phyloP scores from a whole-genome alignment of 805 yeast genomes.

The Metschnikowia hibisci region DNA sequence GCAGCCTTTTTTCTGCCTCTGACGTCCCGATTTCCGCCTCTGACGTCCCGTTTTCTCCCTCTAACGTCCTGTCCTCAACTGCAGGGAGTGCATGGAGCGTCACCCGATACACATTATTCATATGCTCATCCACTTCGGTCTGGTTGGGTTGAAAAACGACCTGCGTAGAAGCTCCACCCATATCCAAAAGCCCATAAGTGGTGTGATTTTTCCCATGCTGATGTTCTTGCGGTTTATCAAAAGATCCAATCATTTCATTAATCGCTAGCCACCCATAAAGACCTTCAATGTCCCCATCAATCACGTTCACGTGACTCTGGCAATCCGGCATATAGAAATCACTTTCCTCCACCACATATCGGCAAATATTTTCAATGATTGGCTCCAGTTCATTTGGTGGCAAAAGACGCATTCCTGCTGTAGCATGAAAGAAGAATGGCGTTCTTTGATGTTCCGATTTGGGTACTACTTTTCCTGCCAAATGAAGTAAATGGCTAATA shows the following conservation, averaged over 20 bases:
- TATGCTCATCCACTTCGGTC: slow-evolving; percentile 42
- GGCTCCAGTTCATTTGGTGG: slow-evolving; percentile 48
- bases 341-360: slow-evolving; percentile 43
- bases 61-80: slow-evolving; percentile 15
- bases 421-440: slow-evolving; percentile 65
- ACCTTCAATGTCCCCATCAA: slow-evolving; percentile 66
- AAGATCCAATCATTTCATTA: slow-evolving; percentile 50
- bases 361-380: slow-evolving; percentile 47
- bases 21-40: too few species aligned
- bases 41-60: too few species aligned
- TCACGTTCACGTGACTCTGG: slow-evolving; percentile 51
- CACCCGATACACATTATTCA: slow-evolving; percentile 44
- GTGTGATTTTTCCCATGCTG: slow-evolving; percentile 42
- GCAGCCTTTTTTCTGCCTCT: too few species aligned
- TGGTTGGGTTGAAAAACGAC: slow-evolving; percentile 58
- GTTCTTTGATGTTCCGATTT: slow-evolving; percentile 56
- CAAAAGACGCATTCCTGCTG: slow-evolving; percentile 63
- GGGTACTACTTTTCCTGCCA: slow-evolving; percentile 53
- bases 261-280: slow-evolving; percentile 64
- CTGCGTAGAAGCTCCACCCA: slow-evolving; percentile 68
- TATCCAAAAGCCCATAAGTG: slow-evolving; percentile 55
- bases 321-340: slow-evolving; percentile 61
- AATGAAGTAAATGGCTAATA: slow-evolving; percentile 44
- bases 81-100: slow-evolving; percentile 36
- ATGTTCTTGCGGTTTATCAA: slow-evolving; percentile 35